These are phyloP conservation scores for Dactylonectria estremocensis DNA, from an alignment of 2,329 filamentous ascomycete genomes.

Conservation along the genomic window DNA sequence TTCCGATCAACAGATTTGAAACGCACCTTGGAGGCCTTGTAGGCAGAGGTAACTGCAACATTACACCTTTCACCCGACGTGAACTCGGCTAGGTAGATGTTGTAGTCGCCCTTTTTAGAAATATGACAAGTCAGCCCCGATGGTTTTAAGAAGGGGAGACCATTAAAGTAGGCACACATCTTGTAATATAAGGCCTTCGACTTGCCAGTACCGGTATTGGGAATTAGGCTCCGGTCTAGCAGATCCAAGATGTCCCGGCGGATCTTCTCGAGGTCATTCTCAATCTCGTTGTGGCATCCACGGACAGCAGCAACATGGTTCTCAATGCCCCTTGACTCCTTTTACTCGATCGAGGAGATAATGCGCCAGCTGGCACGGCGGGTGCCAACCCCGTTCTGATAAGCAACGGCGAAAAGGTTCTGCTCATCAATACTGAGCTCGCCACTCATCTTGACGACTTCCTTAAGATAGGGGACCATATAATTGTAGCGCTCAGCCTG, in stretches of 20 bases:
- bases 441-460: constrained; percentile 90
- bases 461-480: constrained; percentile 99
- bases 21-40: constrained; percentile 69
- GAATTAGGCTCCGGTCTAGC: constrained; percentile 92
- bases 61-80: constrained; percentile 93
- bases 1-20: constrained; percentile 83
- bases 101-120: constrained; percentile 94
- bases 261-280: constrained; percentile 96
- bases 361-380: constrained; percentile 99
- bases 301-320: constrained; percentile 95
- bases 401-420: constrained; percentile 97
- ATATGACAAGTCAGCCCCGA: constrained; percentile 19
- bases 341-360: constrained; percentile 78
- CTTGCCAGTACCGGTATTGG: constrained; percentile 95
- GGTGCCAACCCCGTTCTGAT: constrained; percentile 99
- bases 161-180: constrained; percentile 79
- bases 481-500: constrained; percentile 99
- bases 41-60: constrained; percentile 86
- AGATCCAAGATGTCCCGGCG: constrained; percentile 98
- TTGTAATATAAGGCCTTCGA: constrained; percentile 99
- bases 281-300: constrained; percentile 98
- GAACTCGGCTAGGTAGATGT: constrained; percentile 95
- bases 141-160: constrained; percentile 16
- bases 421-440: constrained; percentile 96
- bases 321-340: constrained; percentile 87